Base-by-base conservation (phyloP, 371 early-diverging fungal genomes). In the Gilbertella persicaria region DNA sequence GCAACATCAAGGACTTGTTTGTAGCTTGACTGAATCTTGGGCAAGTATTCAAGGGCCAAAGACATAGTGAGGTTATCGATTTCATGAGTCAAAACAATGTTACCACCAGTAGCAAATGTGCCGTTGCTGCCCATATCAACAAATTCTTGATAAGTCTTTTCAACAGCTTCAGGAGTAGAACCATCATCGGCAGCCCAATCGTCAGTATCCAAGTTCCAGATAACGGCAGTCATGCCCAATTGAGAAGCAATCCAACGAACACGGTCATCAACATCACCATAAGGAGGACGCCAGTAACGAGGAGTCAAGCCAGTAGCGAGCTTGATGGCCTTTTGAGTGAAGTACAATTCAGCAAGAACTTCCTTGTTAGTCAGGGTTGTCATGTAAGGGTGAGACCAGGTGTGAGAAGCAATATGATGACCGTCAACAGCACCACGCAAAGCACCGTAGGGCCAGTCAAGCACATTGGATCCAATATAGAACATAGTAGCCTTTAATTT, bases 311-410 rank as follows among this genome's bases (percentile, higher is more conserved):
- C 80, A 37, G 70, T 71, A 4, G 73, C 62, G n/a, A 69, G 60
- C 66, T 81, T 69, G 62, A 84, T 73, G 30, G 73, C 67, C 46
- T 71, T 71, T 41, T 64, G 64, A 12, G 72, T 71, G 45, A 64
- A 73, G 50, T 78, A 67, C 17, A 83, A 46, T 54, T 85, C 83
- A 28, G 82, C 76, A 21, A 81, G 61, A 16, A 85, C 62, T 55
- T 78, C 69, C 14, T 75, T 62, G 55, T 73, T 78, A 36, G 72
- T 62, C 48, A 78, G 58, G 7, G 75, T 68, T 24, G 83, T 78
- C 62, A 81, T 67, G n/a, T 58, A 45, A 12, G 62, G 67, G 53
- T 85, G 86, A 37, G 76, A 71, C 80, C 80, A 80, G 17, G 80
- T 77, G 59, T 80, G 80, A 20, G 56, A 56, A 47, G 64, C 65